Evolutionary conservation across 1,284 basidiomycete species (phyloP), one percentile per base, ranked within the genome.

Genomic region (Heterobasidion occidentale): DNA sequence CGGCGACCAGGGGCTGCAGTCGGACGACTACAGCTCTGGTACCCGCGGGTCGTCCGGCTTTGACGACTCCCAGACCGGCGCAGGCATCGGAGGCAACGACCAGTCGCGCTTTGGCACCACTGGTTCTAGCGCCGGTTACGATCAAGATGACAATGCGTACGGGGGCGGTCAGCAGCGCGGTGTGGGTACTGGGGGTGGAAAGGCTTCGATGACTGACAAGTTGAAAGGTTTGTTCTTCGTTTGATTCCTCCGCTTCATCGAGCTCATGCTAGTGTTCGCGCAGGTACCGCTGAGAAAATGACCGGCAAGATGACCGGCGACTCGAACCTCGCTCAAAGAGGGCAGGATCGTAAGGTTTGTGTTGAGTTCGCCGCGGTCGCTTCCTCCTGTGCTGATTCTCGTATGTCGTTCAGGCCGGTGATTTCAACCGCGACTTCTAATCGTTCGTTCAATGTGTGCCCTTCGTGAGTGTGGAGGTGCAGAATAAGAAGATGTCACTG

Each of bases 271-370:
- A 27, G 35, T 38, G 3, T 45, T 34, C 42, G 52, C 53, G 36
- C 44, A 61, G 60, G 60, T 34, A 51, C 54, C 3, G 56, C 56
- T 15, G 60, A 61, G 54, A 60, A 46, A 50, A 19, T 61, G 38
- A 33, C 46, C 3, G 59, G 60, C 3, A 61, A 60, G n/a, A 36
- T 55, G 33, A 52, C n/a, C 2, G 48, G 60, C 14, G 56, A 61
- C 36, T 44, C 52, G 50, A 53, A 42, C 6, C 56, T 9, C 51
- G 35, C 54, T 45, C 51, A 54, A 49, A 54, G 56, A 17, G 60
- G 59, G 9, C 50, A 46, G 9, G 55, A 60, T n/a, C 60, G 60
- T 27, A 17, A 61, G 59, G 60, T 61, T 19, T 9, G 42, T 44
- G 36, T 36, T 51, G 27, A 33, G 7, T 51, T 19, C 35, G 15